These are phyloP conservation scores for Ottelia alismoides DNA, from an alignment of 106 monocot genomes.

Conservation along the genomic window DNA sequence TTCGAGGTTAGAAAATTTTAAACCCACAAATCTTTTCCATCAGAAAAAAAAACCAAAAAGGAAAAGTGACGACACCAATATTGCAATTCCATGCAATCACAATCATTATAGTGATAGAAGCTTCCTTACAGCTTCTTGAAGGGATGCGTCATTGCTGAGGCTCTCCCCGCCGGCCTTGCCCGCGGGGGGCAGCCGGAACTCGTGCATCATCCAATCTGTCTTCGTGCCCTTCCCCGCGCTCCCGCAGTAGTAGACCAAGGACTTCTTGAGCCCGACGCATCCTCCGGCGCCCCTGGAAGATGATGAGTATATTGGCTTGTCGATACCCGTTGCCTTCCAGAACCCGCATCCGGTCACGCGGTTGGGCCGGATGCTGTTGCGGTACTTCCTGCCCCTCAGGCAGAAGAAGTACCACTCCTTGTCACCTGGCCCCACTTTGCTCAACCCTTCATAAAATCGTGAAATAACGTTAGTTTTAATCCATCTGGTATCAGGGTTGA, in stretches of 20 bases:
- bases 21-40: no score
- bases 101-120: no score
- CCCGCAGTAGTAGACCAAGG: constrained; percentile 78
- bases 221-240: constrained; percentile 77
- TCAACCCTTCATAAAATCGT: constrained; percentile 14
- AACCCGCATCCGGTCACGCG: constrained; percentile 77
- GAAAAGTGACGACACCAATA: no score
- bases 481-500: not conserved
- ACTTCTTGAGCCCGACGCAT: constrained; percentile 87
- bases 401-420: constrained; percentile 89
- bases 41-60: no score
- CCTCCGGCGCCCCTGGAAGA: no score
- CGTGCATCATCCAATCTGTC: constrained; percentile 98
- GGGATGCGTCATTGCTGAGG: no score
- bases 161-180: no score
- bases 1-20: no score
- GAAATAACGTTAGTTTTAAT: not conserved
- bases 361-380: constrained; percentile 80
- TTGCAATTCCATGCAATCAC: no score
- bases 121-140: no score
- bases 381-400: constrained; percentile 74
- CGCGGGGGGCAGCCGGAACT: constrained; percentile 77
- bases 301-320: constrained; percentile 55
- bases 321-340: constrained; percentile 92
- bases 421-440: constrained; percentile 27